Percentiles rank a stretch among this genome's conserved stretches.
phyloP scores from a whole-genome alignment of 768 basidiomycete species.

The Leccinum imitatum region DNA sequence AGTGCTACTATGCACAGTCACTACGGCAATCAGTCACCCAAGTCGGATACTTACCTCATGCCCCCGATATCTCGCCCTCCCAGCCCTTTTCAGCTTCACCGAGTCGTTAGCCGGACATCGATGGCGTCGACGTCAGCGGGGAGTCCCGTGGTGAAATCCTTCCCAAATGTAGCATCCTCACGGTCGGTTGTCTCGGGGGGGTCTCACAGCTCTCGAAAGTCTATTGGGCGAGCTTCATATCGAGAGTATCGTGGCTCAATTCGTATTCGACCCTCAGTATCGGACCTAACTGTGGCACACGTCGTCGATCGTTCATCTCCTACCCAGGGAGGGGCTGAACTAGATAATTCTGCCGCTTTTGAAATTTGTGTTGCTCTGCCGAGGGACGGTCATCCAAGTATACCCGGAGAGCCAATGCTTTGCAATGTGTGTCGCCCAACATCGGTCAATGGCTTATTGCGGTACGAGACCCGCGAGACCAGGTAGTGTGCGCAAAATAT shows the following conservation, averaged over 20 bases:
- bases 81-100: neutral
- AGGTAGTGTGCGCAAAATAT: conserved; percentile 6
- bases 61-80: neutral
- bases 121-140: neutral
- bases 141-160: neutral
- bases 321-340: neutral
- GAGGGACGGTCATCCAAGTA: neutral
- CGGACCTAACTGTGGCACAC: neutral
- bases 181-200: conserved; percentile 6
- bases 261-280: neutral
- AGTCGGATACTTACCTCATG: neutral
- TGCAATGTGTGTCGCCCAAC: conserved; percentile 9
- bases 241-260: neutral
- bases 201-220: conserved; percentile 14
- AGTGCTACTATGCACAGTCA: neutral
- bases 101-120: neutral
- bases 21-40: neutral
- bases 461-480: neutral
- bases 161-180: neutral
- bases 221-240: conserved; percentile 23
- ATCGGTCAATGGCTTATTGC: conserved; percentile 7
- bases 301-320: neutral
- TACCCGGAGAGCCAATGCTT: neutral
- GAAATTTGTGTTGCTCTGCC: conserved; percentile 8
- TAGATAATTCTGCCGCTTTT: neutral